Evolutionary conservation across 495 filamentous ascomycete species (phyloP), one percentile per base, ranked within the genome.

Genomic region (Hyphodiscus hymeniophilus): DNA sequence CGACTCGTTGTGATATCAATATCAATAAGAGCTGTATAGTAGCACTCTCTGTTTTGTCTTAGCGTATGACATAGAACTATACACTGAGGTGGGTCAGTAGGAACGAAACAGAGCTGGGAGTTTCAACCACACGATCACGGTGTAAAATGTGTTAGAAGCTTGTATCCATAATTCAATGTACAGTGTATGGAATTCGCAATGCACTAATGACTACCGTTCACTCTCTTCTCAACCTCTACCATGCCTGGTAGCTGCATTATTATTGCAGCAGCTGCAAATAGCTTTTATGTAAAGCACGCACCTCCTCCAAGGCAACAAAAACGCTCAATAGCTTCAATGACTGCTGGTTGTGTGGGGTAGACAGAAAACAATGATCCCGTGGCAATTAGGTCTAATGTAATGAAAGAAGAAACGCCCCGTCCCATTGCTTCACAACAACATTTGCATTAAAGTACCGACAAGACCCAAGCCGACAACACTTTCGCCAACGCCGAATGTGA

Each of bases 321-420:
- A 51, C 50, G 55, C 46, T 57, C 54, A 52, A 52, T 52, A 8
- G 45, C 45, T 39, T 34, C n/a, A 10, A 45, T 39, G 42, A 47
- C 45, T 4, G 46, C 31, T 26, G 21, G 46, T n/a, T 15, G n/a
- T 28, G 16, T 34, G 30, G 36, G 47, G 45, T 40, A 50, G 41
- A 38, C 31, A 50, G 49, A 46, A 55, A 18, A 45, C 39, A 49
- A 52, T 41, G 55, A 51, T 46, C 53, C 55, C 56, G 50, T 52
- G 58, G 57, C 57, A 45, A 64, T 62, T 64, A 66, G 55, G 52
- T 56, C 55, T 56, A 52, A 59, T 48, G 59, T 59, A 55, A 42
- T 30, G 51, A 23, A 51, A 46, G 28, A 52, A 38, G 55, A 60
- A 57, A 48, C 47, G 51, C 54, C n/a, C 48, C 55, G 45, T 57